phyloP scores from a whole-genome alignment of 1,139 yeast genomes.

The Candida sp. region DNA sequence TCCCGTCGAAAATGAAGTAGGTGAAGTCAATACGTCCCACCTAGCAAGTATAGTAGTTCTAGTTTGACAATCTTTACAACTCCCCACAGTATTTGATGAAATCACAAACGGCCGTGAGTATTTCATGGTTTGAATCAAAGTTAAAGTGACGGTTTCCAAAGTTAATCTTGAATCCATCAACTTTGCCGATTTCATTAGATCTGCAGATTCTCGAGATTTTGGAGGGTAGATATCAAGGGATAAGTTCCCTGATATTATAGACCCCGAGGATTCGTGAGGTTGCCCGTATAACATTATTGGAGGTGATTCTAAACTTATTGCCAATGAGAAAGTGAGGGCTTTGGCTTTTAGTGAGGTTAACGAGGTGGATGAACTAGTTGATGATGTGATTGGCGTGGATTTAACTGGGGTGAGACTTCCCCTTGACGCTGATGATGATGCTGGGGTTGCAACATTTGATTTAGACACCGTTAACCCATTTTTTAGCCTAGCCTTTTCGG shows the following conservation, averaged over 20 bases:
- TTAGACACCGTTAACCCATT: conserved; percentile 1
- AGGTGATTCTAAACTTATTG: conserved; percentile 79
- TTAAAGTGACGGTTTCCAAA: conserved; percentile 57
- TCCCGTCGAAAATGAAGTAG: conserved; percentile 57
- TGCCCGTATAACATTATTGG: conserved; percentile 84
- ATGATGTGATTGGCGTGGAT: conserved; percentile 5
- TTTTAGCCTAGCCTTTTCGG: conserved; percentile 3
- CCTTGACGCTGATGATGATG: conserved; percentile 2
- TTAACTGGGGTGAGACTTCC: conserved; percentile 2
- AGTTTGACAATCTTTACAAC: conserved; percentile 57
- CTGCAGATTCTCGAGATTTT: neutral
- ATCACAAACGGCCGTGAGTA: conserved; percentile 66
- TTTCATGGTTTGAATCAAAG: conserved; percentile 65
- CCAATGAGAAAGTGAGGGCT: conserved; percentile 22
- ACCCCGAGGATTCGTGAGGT: conserved; percentile 79
- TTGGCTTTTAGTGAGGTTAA: neutral
- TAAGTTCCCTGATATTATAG: conserved; percentile 76
- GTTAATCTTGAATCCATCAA: conserved; percentile 18
- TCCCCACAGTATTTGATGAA: conserved; percentile 43
- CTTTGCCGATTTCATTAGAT: neutral
- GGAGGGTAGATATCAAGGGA: conserved; percentile 18
- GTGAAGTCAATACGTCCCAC: conserved; percentile 78
- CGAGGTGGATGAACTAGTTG: conserved; percentile 2
- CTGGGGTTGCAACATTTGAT: neutral
- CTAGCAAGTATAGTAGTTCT: conserved; percentile 64